Evolutionary conservation across 2,329 filamentous ascomycete species (phyloP).

Genomic region (Xylaria polymorpha): DNA sequence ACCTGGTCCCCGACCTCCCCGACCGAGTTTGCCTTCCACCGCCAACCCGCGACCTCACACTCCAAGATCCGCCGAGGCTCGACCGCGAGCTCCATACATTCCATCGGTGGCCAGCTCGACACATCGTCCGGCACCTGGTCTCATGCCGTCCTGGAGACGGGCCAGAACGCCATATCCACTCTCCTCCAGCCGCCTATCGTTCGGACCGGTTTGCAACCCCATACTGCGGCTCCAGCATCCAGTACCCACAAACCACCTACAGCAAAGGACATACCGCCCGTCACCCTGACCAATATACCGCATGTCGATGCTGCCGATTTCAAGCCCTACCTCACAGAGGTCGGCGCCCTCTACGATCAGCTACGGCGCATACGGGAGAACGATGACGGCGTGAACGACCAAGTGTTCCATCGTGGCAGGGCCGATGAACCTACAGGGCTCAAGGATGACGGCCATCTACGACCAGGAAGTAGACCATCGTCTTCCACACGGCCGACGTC

Average conservation of each 20-base stretch:
- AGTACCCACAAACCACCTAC: constrained; percentile 85
- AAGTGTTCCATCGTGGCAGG: constrained; percentile 54
- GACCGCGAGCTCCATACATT: constrained; percentile 86
- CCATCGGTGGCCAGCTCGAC: constrained; percentile 86
- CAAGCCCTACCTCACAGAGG: constrained; percentile 83
- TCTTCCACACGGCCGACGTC: constrained; percentile 56
- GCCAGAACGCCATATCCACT: constrained; percentile 94
- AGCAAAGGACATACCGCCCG: constrained; percentile 89
- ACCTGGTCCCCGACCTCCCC: constrained; percentile 64
- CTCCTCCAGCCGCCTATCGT: constrained; percentile 92
- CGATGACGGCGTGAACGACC: constrained; percentile 69
- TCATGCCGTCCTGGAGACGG: constrained; percentile 73
- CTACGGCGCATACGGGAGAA: constrained; percentile 85
- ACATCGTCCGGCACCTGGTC: constrained; percentile 68
- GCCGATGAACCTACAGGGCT: constrained; percentile 55
- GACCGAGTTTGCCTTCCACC: constrained; percentile 69
- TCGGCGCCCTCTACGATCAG: constrained; percentile 89
- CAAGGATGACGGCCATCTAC: constrained; percentile 59
- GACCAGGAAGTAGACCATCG: constrained; percentile 57
- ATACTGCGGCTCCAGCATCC: constrained; percentile 75
- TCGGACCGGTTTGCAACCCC: constrained; percentile 84
- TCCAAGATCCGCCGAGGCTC: constrained; percentile 76
- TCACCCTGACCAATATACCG: constrained; percentile 87
- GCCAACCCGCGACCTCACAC: constrained; percentile 61
- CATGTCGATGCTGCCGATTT: constrained; percentile 85